Evolutionary conservation across 192 early-diverging fungal genomes (phyloP).

Genomic region (Coemansia sp.): DNA sequence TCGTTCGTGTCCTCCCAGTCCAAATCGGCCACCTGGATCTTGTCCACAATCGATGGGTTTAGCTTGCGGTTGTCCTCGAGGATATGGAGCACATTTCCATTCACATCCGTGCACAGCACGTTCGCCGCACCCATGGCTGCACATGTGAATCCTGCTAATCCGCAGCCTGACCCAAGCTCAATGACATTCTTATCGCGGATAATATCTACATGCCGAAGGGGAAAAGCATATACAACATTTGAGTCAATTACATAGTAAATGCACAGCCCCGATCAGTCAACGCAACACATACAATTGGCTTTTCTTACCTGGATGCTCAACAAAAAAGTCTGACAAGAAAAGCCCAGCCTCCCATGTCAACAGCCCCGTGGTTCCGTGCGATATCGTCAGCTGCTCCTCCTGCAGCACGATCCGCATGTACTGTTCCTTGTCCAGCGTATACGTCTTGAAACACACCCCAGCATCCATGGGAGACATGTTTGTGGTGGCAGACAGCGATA

Average conservation of each 20-base stretch:
- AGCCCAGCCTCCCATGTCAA: conserved; percentile 66
- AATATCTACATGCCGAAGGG: conserved; percentile 27
- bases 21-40: conserved; percentile 33
- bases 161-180: conserved; percentile 51
- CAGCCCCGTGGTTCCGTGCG: conserved; percentile 63
- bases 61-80: conserved; percentile 30
- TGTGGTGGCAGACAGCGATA: conserved; percentile 33
- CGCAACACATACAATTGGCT: background rate
- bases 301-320: conserved; percentile 46
- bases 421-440: conserved; percentile 47
- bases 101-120: conserved; percentile 40
- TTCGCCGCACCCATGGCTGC: conserved; percentile 47
- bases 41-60: conserved; percentile 34
- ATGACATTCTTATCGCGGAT: conserved; percentile 44
- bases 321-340: conserved; percentile 57
- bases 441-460: conserved; percentile 52
- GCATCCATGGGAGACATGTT: conserved; percentile 1
- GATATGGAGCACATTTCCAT: conserved; percentile 26
- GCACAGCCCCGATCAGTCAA: background rate
- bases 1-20: conserved; percentile 39
- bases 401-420: conserved; percentile 49
- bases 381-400: conserved; percentile 57
- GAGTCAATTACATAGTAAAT: background rate
- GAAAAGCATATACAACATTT: background rate
- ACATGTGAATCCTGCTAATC: conserved; percentile 46